Conservation (phyloP, 2,329 filamentous ascomycete species). For the Chaetomium sp. region DNA sequence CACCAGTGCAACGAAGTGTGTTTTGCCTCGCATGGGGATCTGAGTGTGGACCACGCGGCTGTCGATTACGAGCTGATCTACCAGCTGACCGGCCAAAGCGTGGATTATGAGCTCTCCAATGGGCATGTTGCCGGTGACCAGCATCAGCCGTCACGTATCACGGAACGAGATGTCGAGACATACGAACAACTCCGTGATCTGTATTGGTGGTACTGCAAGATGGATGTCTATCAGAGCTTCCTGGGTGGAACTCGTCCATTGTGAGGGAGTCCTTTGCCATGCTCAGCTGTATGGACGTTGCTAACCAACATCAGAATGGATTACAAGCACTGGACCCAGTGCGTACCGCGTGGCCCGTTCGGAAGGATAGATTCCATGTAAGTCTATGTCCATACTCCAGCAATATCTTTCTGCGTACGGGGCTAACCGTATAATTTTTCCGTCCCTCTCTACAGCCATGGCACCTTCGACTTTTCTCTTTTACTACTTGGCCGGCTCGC, state of each 20-base stretch:
- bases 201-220: slow-evolving; percentile 94
- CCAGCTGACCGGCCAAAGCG: slow-evolving; percentile 35
- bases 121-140: slow-evolving; percentile 25
- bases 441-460: slow-evolving; percentile 51
- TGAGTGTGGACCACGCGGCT: slow-evolving; percentile 5
- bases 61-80: slow-evolving; percentile 38
- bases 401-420: too few relatives aligned
- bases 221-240: slow-evolving; percentile 87
- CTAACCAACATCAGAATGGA: slow-evolving; percentile 55
- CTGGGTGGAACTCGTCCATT: slow-evolving; percentile 78
- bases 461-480: slow-evolving; percentile 81
- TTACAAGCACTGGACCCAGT: slow-evolving; percentile 76
- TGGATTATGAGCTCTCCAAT: slow-evolving; percentile 33
- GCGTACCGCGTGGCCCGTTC: slow-evolving; percentile 75
- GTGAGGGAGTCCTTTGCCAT: slow-evolving; percentile 47
- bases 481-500: slow-evolving; percentile 73
- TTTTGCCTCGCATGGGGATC: slow-evolving; percentile 14
- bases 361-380: slow-evolving; percentile 68
- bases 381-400: slow-evolving; percentile 26
- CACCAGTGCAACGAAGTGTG: slow-evolving; percentile 19
- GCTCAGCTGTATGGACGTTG: not conserved
- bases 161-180: slow-evolving; percentile 63
- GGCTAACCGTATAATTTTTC: not conserved
- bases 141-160: slow-evolving; percentile 24
- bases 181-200: slow-evolving; percentile 80